Conservation (phyloP, 2,329 filamentous ascomycete genomes). For the Penicillium olsonii region DNA sequence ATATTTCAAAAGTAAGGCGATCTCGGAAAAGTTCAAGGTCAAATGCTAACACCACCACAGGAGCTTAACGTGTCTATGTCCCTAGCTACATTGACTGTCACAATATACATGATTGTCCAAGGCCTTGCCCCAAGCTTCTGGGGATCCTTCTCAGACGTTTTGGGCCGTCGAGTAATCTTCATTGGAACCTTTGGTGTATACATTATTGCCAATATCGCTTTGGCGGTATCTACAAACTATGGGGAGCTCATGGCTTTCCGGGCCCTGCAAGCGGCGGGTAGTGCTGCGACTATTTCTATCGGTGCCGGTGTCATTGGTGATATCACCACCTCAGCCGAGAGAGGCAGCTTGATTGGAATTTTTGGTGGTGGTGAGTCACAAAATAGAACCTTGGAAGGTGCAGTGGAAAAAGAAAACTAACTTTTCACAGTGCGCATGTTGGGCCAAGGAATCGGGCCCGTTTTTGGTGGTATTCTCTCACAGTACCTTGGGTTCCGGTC, state of each 20-base stretch:
- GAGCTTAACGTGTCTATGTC: slow-evolving; percentile 30
- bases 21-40: not conserved
- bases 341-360: slow-evolving; percentile 43
- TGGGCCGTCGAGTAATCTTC: slow-evolving; percentile 51
- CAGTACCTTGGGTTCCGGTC: slow-evolving; percentile 40
- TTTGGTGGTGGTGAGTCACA: slow-evolving; percentile 38
- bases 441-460: slow-evolving; percentile 49
- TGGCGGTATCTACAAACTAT: slow-evolving; percentile 49
- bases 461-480: slow-evolving; percentile 42
- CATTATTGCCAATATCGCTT: slow-evolving; percentile 48
- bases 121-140: slow-evolving; percentile 53
- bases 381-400: too few relatives aligned
- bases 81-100: slow-evolving; percentile 39
- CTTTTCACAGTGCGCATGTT: slow-evolving; percentile 39
- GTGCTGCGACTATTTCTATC: slow-evolving; percentile 52
- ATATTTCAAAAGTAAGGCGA: slow-evolving; percentile 24
- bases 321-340: slow-evolving; percentile 39
- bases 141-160: slow-evolving; percentile 51
- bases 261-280: slow-evolving; percentile 52
- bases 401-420: too few relatives aligned
- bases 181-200: slow-evolving; percentile 51
- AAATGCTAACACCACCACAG: slow-evolving; percentile 5
- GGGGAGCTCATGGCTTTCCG: slow-evolving; percentile 48
- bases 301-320: slow-evolving; percentile 48
- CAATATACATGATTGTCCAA: slow-evolving; percentile 54